Evolutionary conservation across 345 rosid species (phyloP).

Genomic region (Arabis hirsuta): DNA sequence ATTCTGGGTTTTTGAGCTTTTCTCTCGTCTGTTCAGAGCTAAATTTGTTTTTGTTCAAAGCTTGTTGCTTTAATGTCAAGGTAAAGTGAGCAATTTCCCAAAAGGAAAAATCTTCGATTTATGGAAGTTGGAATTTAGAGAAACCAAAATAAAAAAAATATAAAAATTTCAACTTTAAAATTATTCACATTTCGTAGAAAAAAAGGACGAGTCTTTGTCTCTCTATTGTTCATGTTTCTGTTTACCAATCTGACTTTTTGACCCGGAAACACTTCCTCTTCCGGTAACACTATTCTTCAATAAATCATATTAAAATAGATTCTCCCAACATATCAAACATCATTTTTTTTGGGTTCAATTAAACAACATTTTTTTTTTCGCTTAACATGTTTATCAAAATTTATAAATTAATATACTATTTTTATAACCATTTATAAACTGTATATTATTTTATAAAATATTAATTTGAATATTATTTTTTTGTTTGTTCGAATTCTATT

Average conservation of each 20-base stretch:
- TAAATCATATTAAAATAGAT: background rate
- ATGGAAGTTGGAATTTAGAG: background rate
- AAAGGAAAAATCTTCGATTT: background rate
- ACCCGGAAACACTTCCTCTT: slow-evolving; percentile 32
- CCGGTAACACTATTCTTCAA: background rate
- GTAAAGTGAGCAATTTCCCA: slow-evolving; percentile 37
- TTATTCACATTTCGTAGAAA: background rate
- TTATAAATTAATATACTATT: too few species aligned
- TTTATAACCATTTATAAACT: too few species aligned
- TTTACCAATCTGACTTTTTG: slow-evolving; percentile 28
- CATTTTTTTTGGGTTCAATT: too few species aligned
- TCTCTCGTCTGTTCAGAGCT: slow-evolving; percentile 1
- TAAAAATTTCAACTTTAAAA: background rate
- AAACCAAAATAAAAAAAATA: background rate
- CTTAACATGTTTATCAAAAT: too few species aligned
- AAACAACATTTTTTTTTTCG: too few species aligned
- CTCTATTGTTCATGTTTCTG: slow-evolving; percentile 34
- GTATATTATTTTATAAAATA: too few species aligned
- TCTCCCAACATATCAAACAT: background rate
- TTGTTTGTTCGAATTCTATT: too few species aligned
- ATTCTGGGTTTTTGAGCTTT: slow-evolving; percentile 29
- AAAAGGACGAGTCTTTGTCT: slow-evolving; percentile 28
- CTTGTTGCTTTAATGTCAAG: slow-evolving; percentile 49
- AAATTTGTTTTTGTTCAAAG: slow-evolving; percentile 3
- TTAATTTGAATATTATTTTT: too few species aligned